Conservation (phyloP, 805 yeast genomes). For the Suhomyces tanzawaensis region DNA sequence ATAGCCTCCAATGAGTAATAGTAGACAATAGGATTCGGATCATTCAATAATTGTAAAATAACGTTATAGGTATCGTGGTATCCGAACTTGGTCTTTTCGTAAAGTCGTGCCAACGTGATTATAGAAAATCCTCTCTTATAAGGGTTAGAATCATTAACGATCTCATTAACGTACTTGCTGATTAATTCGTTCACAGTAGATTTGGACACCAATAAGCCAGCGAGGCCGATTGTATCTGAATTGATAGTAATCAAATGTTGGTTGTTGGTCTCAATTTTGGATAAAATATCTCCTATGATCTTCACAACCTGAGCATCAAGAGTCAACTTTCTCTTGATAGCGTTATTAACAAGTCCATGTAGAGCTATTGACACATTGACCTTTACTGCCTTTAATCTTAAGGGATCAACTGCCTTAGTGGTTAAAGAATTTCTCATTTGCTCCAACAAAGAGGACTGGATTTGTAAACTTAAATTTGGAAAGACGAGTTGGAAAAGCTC, state of each 20-base stretch:
- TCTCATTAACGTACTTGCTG: slow-evolving; percentile 47
- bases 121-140: slow-evolving; percentile 48
- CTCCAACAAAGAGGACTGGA: slow-evolving; percentile 86
- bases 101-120: slow-evolving; percentile 29
- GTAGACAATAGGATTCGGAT: slow-evolving; percentile 85
- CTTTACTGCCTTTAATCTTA: slow-evolving; percentile 46
- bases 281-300: slow-evolving; percentile 51
- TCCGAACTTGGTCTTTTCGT: slow-evolving; percentile 25
- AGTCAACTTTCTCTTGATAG: slow-evolving; percentile 15
- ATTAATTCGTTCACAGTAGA: slow-evolving; percentile 22
- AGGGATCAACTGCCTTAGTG: slow-evolving; percentile 30
- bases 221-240: slow-evolving; percentile 58
- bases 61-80: slow-evolving; percentile 51
- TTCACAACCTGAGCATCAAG: slow-evolving; percentile 37
- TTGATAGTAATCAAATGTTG: slow-evolving; percentile 44
- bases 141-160: slow-evolving; percentile 67
- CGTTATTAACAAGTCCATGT: slow-evolving; percentile 44
- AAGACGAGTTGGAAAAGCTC: slow-evolving; percentile 71
- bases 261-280: slow-evolving; percentile 40
- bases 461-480: slow-evolving; percentile 68
- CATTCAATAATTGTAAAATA: slow-evolving; percentile 57
- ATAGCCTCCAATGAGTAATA: slow-evolving; percentile 66
- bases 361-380: slow-evolving; percentile 66
- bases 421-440: slow-evolving; percentile 58
- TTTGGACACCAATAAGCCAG: slow-evolving; percentile 24